Evolutionary conservation across 306 rosid species (phyloP).

Genomic region (Luffa aegyptiaca): DNA sequence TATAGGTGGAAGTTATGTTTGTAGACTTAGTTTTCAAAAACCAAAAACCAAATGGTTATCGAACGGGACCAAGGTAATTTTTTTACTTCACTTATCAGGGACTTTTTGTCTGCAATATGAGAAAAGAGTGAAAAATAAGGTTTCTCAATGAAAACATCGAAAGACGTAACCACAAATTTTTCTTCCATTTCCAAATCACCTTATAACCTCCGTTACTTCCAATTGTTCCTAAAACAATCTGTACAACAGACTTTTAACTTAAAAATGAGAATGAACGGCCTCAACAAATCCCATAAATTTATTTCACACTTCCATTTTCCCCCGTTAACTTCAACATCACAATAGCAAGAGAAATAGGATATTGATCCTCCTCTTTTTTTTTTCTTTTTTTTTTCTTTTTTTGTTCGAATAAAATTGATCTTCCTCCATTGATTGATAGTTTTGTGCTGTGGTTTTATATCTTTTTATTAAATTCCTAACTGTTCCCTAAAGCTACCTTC

Average conservation of each 20-base stretch:
- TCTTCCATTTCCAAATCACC: not conserved
- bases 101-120: not conserved
- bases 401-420: not conserved
- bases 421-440: not conserved
- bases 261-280: not conserved
- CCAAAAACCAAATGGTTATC: too few relatives aligned
- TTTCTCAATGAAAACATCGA: not conserved
- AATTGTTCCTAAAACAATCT: conserved; percentile 1
- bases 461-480: not conserved
- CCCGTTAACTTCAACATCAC: not conserved
- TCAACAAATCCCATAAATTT: not conserved
- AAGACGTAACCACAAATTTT: not conserved
- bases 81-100: not conserved
- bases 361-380: not conserved
- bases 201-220: not conserved
- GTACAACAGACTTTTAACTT: not conserved
- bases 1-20: too few relatives aligned
- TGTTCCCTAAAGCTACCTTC: not conserved
- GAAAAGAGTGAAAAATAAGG: not conserved
- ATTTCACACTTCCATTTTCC: not conserved
- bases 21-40: too few relatives aligned
- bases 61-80: not conserved
- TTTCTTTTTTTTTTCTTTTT: too few relatives aligned
- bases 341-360: not conserved
- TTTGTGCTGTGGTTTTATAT: not conserved